A percentile compares a stretch with the other conserved stretches of the same genome.
Evolutionary conservation across 495 filamentous ascomycete species (phyloP).

Genomic region (Poronia punctata): DNA sequence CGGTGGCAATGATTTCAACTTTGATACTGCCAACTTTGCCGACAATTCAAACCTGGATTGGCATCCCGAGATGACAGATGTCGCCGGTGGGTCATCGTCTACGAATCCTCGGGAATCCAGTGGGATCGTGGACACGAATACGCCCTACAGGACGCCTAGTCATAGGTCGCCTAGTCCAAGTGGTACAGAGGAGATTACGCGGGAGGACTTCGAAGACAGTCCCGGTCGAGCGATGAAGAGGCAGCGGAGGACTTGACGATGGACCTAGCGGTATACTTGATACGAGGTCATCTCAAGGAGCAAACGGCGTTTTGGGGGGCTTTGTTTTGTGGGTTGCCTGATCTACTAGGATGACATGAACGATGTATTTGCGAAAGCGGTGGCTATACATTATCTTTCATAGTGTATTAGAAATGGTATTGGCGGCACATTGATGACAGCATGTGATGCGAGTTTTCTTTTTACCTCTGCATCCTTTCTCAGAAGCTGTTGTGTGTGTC

Average conservation of each 20-base stretch:
- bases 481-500: too few species aligned
- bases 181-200: slow-evolving; percentile 39
- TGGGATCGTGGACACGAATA: slow-evolving; percentile 25
- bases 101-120: slow-evolving; percentile 14
- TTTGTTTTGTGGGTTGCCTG: too few species aligned
- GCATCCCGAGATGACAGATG: slow-evolving; percentile 17
- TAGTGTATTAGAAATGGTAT: too few species aligned
- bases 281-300: too few species aligned
- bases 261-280: neutral
- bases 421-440: too few species aligned
- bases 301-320: too few species aligned
- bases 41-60: slow-evolving; percentile 17
- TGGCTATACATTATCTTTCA: too few species aligned
- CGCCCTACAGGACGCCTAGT: slow-evolving; percentile 17
- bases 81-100: slow-evolving; percentile 14
- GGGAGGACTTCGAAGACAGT: slow-evolving; percentile 30
- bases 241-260: slow-evolving; percentile 24
- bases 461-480: too few species aligned
- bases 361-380: too few species aligned
- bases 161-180: slow-evolving; percentile 37
- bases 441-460: too few species aligned
- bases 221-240: slow-evolving; percentile 34
- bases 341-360: too few species aligned
- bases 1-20: slow-evolving; percentile 32
- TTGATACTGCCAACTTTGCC: slow-evolving; percentile 21